Percentiles rank a stretch among this genome's conserved stretches.
Evolutionary conservation across 768 basidiomycete genomes (phyloP).

Genomic region (Trametes cingulata): DNA sequence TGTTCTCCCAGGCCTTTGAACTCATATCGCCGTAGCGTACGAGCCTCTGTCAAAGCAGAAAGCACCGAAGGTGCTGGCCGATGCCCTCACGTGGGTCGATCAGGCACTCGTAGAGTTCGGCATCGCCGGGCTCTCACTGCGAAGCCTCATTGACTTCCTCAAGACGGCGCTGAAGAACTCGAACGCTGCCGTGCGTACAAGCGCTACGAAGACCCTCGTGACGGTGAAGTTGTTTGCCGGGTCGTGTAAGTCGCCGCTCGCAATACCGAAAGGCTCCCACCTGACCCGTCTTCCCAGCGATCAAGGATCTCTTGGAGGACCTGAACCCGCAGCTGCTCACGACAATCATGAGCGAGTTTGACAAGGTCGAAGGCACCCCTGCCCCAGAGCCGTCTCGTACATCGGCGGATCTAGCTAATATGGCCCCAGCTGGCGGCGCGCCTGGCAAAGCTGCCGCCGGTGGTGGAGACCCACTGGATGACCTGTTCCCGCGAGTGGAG

Average conservation of each 20-base stretch:
- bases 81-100: constrained; percentile 88
- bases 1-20: not conserved
- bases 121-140: constrained; percentile 79
- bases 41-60: constrained; percentile 94
- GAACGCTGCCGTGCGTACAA: constrained; percentile 90
- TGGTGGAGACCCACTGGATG: constrained; percentile 77
- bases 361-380: constrained; percentile 78
- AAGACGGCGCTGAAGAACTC: constrained; percentile 88
- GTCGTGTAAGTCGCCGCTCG: constrained; percentile 52
- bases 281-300: constrained; percentile 48
- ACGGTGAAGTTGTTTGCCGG: constrained; percentile 93
- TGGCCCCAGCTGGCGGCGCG: constrained; percentile 42
- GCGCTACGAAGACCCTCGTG: constrained; percentile 89
- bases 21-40: constrained; percentile 52
- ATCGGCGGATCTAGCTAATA: constrained; percentile 70
- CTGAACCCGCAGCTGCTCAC: constrained; percentile 90
- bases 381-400: constrained; percentile 78
- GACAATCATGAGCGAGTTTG: constrained; percentile 91
- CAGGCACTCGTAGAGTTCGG: constrained; percentile 88
- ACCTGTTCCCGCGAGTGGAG: constrained; percentile 94
- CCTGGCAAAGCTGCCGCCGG: constrained; percentile 40
- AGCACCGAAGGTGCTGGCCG: constrained; percentile 94
- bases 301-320: constrained; percentile 91
- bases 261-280: not conserved
- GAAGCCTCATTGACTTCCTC: constrained; percentile 86